These are phyloP conservation scores for Ogataea salicorniae DNA, from an alignment of 805 yeast genomes.

Conservation along the genomic window DNA sequence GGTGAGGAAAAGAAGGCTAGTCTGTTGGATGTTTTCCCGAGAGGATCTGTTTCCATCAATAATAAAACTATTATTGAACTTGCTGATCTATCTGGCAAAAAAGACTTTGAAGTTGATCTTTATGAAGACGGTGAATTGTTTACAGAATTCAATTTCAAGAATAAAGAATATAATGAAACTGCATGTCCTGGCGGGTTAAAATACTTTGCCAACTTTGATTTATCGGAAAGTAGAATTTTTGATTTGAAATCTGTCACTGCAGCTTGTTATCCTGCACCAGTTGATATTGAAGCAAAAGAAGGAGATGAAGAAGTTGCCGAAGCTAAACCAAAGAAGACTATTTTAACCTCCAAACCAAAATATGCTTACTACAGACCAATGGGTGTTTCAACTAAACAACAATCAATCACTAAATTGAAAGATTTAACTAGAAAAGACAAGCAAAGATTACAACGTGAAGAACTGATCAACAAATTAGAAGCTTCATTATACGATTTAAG, in stretches of 20 bases:
- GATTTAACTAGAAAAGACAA: conserved; percentile 51
- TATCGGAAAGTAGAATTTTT: conserved; percentile 36
- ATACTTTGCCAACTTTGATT: conserved; percentile 23
- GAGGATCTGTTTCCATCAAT: conserved; percentile 36
- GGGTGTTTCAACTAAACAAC: conserved; percentile 42
- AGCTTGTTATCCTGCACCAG: conserved; percentile 14
- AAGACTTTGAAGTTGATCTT: conserved; percentile 31
- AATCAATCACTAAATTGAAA: conserved; percentile 43
- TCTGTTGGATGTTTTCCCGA: conserved; percentile 37
- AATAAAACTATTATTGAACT: conserved; percentile 33
- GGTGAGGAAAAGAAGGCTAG: conserved; percentile 24
- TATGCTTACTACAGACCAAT: conserved; percentile 43
- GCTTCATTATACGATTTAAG: conserved; percentile 67
- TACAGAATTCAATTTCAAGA: conserved; percentile 7
- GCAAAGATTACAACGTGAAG: conserved; percentile 49
- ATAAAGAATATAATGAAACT: conserved; percentile 23
- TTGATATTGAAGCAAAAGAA: conserved; percentile 9
- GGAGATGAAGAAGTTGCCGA: conserved; percentile 11
- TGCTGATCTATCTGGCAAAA: conserved; percentile 33
- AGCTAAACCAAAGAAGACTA: conserved; percentile 18
- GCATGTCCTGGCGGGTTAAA: conserved; percentile 36
- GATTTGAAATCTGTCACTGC: conserved; percentile 39
- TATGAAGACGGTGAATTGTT: conserved; percentile 25
- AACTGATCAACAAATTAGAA: conserved; percentile 65
- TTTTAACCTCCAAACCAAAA: conserved; percentile 25